phyloP scores from a whole-genome alignment of 2,329 filamentous ascomycete species.

The Aschersonia sp. region DNA sequence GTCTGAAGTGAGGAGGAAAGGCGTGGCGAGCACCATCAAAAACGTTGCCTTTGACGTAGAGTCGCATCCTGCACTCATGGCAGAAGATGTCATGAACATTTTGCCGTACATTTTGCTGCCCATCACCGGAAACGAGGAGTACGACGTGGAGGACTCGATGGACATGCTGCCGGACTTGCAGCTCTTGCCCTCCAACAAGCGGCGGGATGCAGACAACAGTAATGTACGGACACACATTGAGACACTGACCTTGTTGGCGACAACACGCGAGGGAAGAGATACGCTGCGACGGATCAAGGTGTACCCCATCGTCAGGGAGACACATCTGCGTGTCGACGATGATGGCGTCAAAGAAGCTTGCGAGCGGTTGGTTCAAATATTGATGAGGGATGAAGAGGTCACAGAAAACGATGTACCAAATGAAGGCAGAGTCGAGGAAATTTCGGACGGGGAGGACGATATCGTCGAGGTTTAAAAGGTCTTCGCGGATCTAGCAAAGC shows the following conservation, averaged over 20 bases:
- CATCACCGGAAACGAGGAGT: conserved; percentile 78
- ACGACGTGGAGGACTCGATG: conserved; percentile 71
- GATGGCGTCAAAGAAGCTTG: conserved; percentile 73
- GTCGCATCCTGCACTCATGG: conserved; percentile 57
- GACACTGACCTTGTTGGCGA: conserved; percentile 71
- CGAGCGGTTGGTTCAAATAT: conserved; percentile 77
- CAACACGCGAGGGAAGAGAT: conserved; percentile 61
- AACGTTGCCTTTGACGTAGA: conserved; percentile 77
- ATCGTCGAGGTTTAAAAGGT: conserved; percentile 35
- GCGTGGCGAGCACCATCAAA: conserved; percentile 94
- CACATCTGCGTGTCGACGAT: conserved; percentile 63
- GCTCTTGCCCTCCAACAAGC: conserved; percentile 77
- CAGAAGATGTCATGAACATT: conserved; percentile 60
- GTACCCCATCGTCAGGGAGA: conserved; percentile 80
- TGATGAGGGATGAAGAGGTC: conserved; percentile 63
- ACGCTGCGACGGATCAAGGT: conserved; percentile 63
- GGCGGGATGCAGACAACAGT: conserved; percentile 59
- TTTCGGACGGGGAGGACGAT: conserved; percentile 34
- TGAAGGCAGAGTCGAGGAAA: conserved; percentile 27
- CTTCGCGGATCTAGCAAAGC: neutral
- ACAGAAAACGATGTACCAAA: conserved; percentile 26
- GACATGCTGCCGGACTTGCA: conserved; percentile 85
- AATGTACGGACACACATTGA: conserved; percentile 84
- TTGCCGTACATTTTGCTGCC: conserved; percentile 82
- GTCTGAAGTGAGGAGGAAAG: conserved; percentile 70